Conservation (phyloP, 108 stramenopile species). For the Epithemia pelagica region DNA sequence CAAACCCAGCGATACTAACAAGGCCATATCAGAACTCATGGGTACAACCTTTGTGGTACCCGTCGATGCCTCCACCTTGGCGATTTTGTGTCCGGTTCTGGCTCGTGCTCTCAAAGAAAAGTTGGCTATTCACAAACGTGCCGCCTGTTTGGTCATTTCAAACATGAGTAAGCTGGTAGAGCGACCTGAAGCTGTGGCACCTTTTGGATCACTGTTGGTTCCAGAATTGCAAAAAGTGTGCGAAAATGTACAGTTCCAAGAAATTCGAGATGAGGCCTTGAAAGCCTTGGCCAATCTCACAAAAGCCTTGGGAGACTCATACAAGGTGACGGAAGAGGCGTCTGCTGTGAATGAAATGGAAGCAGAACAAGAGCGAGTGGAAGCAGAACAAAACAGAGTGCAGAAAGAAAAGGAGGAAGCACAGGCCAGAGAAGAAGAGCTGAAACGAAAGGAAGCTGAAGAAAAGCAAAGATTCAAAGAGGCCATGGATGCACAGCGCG, state of each 20-base stretch:
- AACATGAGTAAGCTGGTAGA: constrained; percentile 96
- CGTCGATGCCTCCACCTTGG: constrained; percentile 91
- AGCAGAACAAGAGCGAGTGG: constrained; percentile 53
- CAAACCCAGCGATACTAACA: constrained; percentile 84
- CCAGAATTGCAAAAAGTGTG: constrained; percentile 93
- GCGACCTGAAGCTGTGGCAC: constrained; percentile 88
- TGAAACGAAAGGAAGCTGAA: constrained; percentile 58
- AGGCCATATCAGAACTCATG: constrained; percentile 88
- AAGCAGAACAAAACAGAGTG: constrained; percentile 61
- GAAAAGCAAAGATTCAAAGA: constrained; percentile 75
- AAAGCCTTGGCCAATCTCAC: constrained; percentile 74
- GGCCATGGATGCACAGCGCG: constrained; percentile 88
- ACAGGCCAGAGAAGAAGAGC: constrained; percentile 57
- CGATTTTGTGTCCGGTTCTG: constrained; percentile 93
- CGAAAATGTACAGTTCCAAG: constrained; percentile 92
- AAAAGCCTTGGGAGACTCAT: constrained; percentile 74
- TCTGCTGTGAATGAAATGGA: constrained; percentile 45
- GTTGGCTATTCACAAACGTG: constrained; percentile 84
- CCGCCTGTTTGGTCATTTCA: constrained; percentile 92
- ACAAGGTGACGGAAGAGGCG: constrained; percentile 48
- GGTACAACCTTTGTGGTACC: constrained; percentile 93
- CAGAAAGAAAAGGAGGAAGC: constrained; percentile 58
- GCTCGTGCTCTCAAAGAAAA: constrained; percentile 90
- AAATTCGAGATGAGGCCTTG: constrained; percentile 91
- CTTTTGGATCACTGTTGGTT: constrained; percentile 89